Evolutionary conservation across 2,329 filamentous ascomycete genomes (phyloP).

Genomic region (Fusarium mundagurra): DNA sequence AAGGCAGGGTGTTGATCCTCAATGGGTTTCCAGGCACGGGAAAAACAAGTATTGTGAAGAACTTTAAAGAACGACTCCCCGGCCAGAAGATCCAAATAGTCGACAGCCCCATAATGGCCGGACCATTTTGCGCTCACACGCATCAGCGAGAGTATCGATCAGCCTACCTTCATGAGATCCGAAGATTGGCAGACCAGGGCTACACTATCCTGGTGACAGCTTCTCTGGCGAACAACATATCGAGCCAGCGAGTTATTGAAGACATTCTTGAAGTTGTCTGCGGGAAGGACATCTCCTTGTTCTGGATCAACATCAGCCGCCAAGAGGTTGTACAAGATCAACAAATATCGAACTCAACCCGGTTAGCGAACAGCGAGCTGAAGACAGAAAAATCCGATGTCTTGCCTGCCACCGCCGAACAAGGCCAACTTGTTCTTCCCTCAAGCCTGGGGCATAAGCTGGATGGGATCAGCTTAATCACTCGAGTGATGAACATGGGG

Average conservation of each 20-base stretch:
- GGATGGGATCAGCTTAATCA: not conserved
- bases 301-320: slow-evolving; percentile 13
- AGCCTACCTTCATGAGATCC: slow-evolving; percentile 20
- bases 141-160: not conserved
- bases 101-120: slow-evolving; percentile 15
- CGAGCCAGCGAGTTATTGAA: not conserved
- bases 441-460: not conserved
- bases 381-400: not conserved
- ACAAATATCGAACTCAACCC: not conserved
- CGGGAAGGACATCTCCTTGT: slow-evolving; percentile 1
- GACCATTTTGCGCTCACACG: not conserved
- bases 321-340: not conserved
- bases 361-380: not conserved
- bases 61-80: not conserved
- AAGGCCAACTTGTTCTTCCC: not conserved
- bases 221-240: not conserved
- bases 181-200: slow-evolving; percentile 2
- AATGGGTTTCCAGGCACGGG: slow-evolving; percentile 8
- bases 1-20: slow-evolving; percentile 22
- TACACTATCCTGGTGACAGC: slow-evolving; percentile 11
- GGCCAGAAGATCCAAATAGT: not conserved
- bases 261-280: not conserved
- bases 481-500: not conserved
- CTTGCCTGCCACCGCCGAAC: not conserved
- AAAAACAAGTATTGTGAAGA: slow-evolving; percentile 1